These are phyloP conservation scores for Malus fusca DNA, from an alignment of 306 rosid genomes.

Conservation along the genomic window DNA sequence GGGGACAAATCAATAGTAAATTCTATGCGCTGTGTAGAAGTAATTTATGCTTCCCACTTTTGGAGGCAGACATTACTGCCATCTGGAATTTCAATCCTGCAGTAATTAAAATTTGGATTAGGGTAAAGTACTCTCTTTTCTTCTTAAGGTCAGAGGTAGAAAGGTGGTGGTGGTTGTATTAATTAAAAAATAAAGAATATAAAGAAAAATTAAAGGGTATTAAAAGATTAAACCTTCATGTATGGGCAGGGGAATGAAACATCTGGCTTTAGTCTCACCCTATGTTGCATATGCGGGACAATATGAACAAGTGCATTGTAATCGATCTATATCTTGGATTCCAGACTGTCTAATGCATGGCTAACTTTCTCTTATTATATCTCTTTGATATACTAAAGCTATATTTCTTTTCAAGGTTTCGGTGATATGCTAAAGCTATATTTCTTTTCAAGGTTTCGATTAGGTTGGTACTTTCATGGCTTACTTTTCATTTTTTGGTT, in stretches of 20 bases:
- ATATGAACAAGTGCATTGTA: not conserved
- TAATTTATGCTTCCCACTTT: not conserved
- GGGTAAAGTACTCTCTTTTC: not conserved
- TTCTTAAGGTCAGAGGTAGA: not conserved
- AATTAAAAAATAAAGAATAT: not conserved
- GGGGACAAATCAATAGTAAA: not conserved
- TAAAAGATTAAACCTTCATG: not conserved
- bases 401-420: not conserved
- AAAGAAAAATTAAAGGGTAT: not conserved
- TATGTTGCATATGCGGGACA: not conserved
- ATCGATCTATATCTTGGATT: not conserved
- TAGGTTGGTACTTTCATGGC: not conserved
- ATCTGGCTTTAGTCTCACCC: not conserved
- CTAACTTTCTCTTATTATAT: not conserved
- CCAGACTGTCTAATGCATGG: not conserved
- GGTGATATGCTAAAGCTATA: not conserved
- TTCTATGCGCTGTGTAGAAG: not conserved
- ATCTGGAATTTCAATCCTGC: not conserved
- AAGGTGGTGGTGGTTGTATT: not conserved
- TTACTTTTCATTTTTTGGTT: not conserved
- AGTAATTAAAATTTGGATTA: not conserved
- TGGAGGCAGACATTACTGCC: not conserved
- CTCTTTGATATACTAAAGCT: not conserved
- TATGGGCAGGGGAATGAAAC: not conserved
- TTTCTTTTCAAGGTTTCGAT: not conserved